Evolutionary conservation across 2,329 filamentous ascomycete genomes (phyloP).

Genomic region (Hyphodiscus sp.): DNA sequence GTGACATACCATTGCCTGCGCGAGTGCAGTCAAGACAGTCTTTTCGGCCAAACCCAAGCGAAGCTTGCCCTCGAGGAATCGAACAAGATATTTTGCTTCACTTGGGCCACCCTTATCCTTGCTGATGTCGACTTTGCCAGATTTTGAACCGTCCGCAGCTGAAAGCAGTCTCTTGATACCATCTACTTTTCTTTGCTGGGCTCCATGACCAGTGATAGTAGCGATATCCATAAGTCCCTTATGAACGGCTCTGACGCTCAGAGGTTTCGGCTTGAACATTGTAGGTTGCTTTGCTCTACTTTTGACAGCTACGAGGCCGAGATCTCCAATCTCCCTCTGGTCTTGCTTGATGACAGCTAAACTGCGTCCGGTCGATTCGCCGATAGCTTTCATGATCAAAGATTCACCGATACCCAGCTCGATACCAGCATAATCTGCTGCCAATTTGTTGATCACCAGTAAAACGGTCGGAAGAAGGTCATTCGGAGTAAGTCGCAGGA

Average conservation of each 20-base stretch:
- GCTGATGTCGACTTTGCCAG: conserved; percentile 79
- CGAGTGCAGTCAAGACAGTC: conserved; percentile 82
- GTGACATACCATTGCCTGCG: conserved; percentile 81
- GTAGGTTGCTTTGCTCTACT: conserved; percentile 92
- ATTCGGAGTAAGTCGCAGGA: conserved; percentile 81
- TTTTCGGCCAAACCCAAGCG: conserved; percentile 86
- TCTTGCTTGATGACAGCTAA: conserved; percentile 87
- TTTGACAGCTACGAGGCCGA: conserved; percentile 91
- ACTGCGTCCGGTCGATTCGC: conserved; percentile 85
- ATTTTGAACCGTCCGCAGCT: conserved; percentile 68
- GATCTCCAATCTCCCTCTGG: conserved; percentile 92
- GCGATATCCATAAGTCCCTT: conserved; percentile 85
- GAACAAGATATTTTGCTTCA: conserved; percentile 89
- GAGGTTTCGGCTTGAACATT: conserved; percentile 94
- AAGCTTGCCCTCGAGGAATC: conserved; percentile 91
- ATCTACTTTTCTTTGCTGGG: conserved; percentile 85
- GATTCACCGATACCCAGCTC: conserved; percentile 98
- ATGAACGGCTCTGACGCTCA: conserved; percentile 82
- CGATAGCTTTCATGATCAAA: conserved; percentile 97
- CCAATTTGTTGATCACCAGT: conserved; percentile 97
- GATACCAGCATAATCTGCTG: conserved; percentile 92
- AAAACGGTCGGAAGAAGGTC: conserved; percentile 85
- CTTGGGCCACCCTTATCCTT: conserved; percentile 91
- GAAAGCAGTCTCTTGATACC: conserved; percentile 96
- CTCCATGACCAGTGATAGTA: conserved; percentile 76